These are phyloP conservation scores for Aaosphaeria pasadenensis DNA, from an alignment of 2,329 filamentous ascomycete genomes.

Conservation along the genomic window DNA sequence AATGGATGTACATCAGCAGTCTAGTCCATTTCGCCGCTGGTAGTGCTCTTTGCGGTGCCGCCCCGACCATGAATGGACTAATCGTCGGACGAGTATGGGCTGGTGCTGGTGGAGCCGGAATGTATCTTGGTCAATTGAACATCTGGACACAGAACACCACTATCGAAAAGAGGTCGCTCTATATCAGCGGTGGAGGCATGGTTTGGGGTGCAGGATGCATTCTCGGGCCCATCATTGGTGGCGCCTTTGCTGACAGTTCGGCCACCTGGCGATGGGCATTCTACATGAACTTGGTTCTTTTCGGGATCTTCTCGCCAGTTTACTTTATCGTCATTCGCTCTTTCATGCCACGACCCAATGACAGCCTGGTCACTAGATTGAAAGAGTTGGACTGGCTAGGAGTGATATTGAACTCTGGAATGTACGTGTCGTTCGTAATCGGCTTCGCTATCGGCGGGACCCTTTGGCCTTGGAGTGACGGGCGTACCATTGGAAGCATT, in stretches of 20 bases:
- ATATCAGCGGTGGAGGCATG: slow-evolving; percentile 27
- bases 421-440: slow-evolving; percentile 45
- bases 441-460: slow-evolving; percentile 31
- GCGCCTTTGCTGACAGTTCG: slow-evolving; percentile 38
- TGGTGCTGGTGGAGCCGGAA: slow-evolving; percentile 45
- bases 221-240: slow-evolving; percentile 48
- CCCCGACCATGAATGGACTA: slow-evolving; percentile 25
- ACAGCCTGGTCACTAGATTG: slow-evolving; percentile 1
- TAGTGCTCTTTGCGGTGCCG: slow-evolving; percentile 31
- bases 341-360: slow-evolving; percentile 1
- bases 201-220: slow-evolving; percentile 43
- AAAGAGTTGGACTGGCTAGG: slow-evolving; percentile 35
- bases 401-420: slow-evolving; percentile 42
- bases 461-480: slow-evolving; percentile 5
- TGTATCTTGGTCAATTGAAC: slow-evolving; percentile 33
- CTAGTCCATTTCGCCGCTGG: slow-evolving; percentile 28
- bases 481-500: slow-evolving; percentile 45
- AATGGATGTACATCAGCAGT: slow-evolving; percentile 37
- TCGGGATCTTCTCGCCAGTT: slow-evolving; percentile 41
- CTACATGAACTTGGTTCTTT: slow-evolving; percentile 56
- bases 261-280: slow-evolving; percentile 28
- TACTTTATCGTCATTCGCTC: slow-evolving; percentile 7
- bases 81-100: slow-evolving; percentile 45
- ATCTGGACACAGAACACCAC: neutral
- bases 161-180: slow-evolving; percentile 11